Evolutionary conservation across 768 basidiomycete genomes (phyloP), one percentile per base, ranked within the genome.

Genomic region (Pleurotus eryngii): DNA sequence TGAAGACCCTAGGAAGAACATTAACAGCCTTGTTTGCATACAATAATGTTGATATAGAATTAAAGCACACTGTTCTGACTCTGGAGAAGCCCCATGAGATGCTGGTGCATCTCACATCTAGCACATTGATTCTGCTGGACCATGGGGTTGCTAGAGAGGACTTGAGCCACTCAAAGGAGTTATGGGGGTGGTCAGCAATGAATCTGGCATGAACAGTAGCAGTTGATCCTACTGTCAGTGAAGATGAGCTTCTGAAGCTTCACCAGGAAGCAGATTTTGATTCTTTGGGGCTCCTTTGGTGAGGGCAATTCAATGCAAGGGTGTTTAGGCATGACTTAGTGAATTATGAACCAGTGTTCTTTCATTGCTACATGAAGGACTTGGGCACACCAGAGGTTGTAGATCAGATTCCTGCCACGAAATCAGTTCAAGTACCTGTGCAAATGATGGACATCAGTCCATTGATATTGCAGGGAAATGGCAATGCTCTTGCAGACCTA

Each of bases 21-120:
- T 58, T 72, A 5, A 50, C 67, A 0, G 57, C 65, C 1, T 54
- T 59, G 4, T 74, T 68, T 60, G 72, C 73, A 5, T 80, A 74
- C 24, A 72, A 81, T 57, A 81, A 81, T 60, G 68, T 79, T 24
- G 76, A 81, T 59, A 65, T 78, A 4, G 63, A 74, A 39, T 58
- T 77, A 6, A 68, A 72, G 47, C 54, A 61, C 8, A 14, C 62
- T 0, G 55, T 67, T 5, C 71, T 70, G 0, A 74, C 72, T 0
- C 51, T 69, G 1, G 71, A 79, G 45, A 64, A 68, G 1, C 49
- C 60, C 2, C 26, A 42, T 2, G 63, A 63, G 0, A 65, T 59
- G 1, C 57, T 76, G 3, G 55, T 67, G 2, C 74, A 76, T 56
- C 56, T 73, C 12, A 75, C 76, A 1, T 68, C 76, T 0, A 72